Base-by-base conservation (phyloP, 495 filamentous ascomycete genomes). In the Daldinia bambusicola region DNA sequence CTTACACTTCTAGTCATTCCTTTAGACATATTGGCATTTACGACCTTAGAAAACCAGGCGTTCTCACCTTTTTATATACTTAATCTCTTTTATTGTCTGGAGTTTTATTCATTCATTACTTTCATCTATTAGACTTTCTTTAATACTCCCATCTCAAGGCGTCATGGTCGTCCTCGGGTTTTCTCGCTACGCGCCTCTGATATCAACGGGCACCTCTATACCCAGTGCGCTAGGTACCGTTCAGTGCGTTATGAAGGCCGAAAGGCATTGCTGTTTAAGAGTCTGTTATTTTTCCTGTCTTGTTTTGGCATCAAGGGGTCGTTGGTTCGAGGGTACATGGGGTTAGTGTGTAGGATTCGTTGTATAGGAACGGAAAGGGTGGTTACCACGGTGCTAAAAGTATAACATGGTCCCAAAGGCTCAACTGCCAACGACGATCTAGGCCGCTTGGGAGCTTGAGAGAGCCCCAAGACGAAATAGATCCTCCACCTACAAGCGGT, bases 151-250 rank as follows among this genome's bases (percentile, higher is more conserved):
- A 73, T 74, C 6, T 65, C 58, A 60, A 56, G 72, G 72, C 69
- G 72, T 72, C 58, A 60, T 34, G 62, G 45, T 65, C 37, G 20
- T 69, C 48, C 51, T 32, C 41, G 10, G 37, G 8, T 69, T 72
- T 43, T 43, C 22, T 61, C 41, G 51, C 55, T 50, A 43, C 43
- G 53, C 22, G 37, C 38, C 53, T 41, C 53, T 63, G 72, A 75
- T 63, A 55, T 60, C 56, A 68, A 73, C 72, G 75, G 72, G 37
- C 64, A 71, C 72, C 75, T 75, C 70, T 71, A 77, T 77, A 77
- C 75, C 75, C 75, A 77, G 75, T 77, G 75, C 75, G 75, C 67
- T 69, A 72, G 75, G 75, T 73, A 61, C 67, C 75, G 75, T 73
- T 41, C 12, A 65, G 51, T 55, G 60, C 31, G 67, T 70, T 70